Percentiles rank a stretch among this genome's conserved stretches.
These are phyloP conservation scores for Pseudogymnoascus sp. DNA, from an alignment of 2,329 filamentous ascomycete species.

Conservation along the genomic window DNA sequence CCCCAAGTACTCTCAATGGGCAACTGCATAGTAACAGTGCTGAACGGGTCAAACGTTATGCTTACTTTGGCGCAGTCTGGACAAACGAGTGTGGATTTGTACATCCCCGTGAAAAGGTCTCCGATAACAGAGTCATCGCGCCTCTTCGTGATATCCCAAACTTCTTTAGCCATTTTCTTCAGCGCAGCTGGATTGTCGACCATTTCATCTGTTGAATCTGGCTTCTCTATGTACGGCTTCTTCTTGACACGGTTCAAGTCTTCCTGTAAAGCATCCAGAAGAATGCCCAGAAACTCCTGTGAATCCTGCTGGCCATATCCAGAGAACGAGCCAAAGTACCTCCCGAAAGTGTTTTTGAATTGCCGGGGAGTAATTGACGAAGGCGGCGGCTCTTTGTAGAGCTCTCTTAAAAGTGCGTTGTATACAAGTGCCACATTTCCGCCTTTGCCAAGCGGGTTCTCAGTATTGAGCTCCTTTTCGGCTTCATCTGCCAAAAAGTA, in stretches of 20 bases:
- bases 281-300: constrained; percentile 91
- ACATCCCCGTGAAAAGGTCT: constrained; percentile 94
- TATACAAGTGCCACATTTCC: constrained; percentile 85
- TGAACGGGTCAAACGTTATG: constrained; percentile 98
- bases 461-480: constrained; percentile 72
- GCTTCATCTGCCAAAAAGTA: constrained; percentile 78
- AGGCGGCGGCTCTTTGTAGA: constrained; percentile 63
- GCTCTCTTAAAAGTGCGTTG: constrained; percentile 63
- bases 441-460: constrained; percentile 78
- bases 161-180: constrained; percentile 74
- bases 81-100: constrained; percentile 94
- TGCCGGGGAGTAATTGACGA: constrained; percentile 69
- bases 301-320: constrained; percentile 96
- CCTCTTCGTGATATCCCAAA: constrained; percentile 85
- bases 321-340: constrained; percentile 77
- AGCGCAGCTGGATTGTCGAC: constrained; percentile 76
- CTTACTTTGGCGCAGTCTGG: constrained; percentile 89
- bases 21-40: constrained; percentile 83
- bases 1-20: constrained; percentile 80
- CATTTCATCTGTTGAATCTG: constrained; percentile 95
- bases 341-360: constrained; percentile 77
- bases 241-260: constrained; percentile 89
- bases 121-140: constrained; percentile 93
- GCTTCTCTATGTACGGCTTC: constrained; percentile 96
- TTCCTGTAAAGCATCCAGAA: constrained; percentile 90